Conservation (phyloP, 805 yeast species). For the Candida maltosa region DNA sequence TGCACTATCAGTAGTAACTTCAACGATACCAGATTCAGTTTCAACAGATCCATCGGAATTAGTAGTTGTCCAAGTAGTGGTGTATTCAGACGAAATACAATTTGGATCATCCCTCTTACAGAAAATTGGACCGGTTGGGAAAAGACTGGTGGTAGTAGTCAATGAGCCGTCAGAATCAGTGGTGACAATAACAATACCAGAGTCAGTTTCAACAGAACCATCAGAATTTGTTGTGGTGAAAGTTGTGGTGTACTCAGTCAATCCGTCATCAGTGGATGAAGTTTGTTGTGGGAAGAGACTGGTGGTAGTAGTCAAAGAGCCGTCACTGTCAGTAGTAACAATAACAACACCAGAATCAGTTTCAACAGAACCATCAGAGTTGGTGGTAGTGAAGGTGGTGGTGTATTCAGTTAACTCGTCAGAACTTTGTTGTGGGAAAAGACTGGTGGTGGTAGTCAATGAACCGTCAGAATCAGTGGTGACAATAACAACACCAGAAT, state of each 20-base stretch:
- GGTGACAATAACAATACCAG: slow-evolving; percentile 13
- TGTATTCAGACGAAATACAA: slow-evolving; percentile 6
- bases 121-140: slow-evolving; percentile 2
- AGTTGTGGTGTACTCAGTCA: slow-evolving; percentile 11
- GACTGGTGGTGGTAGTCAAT: slow-evolving; percentile 3
- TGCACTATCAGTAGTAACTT: slow-evolving; percentile 12
- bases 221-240: slow-evolving; percentile 10
- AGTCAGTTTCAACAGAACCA: slow-evolving; percentile 14
- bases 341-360: slow-evolving; percentile 6
- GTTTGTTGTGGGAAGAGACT: slow-evolving; percentile 2
- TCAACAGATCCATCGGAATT: slow-evolving; percentile 9
- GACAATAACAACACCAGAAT: slow-evolving; percentile 12
- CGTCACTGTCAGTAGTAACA: neutral
- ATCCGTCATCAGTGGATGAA: slow-evolving; percentile 1
- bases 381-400: slow-evolving; percentile 7
- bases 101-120: too few species aligned
- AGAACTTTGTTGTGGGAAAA: too few species aligned
- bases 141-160: slow-evolving; percentile 4
- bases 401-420: slow-evolving; percentile 8
- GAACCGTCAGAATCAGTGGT: slow-evolving; percentile 4
- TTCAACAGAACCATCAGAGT: slow-evolving; percentile 4
- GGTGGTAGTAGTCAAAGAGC: neutral
- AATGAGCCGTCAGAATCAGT: slow-evolving; percentile 1
- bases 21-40: slow-evolving; percentile 13
- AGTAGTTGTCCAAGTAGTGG: slow-evolving; percentile 14